A percentile compares a stretch with the other conserved stretches of the same genome.
These are phyloP conservation scores for Gnomoniopsis smithogilvyi DNA, from an alignment of 2,329 filamentous ascomycete genomes.

Conservation along the genomic window DNA sequence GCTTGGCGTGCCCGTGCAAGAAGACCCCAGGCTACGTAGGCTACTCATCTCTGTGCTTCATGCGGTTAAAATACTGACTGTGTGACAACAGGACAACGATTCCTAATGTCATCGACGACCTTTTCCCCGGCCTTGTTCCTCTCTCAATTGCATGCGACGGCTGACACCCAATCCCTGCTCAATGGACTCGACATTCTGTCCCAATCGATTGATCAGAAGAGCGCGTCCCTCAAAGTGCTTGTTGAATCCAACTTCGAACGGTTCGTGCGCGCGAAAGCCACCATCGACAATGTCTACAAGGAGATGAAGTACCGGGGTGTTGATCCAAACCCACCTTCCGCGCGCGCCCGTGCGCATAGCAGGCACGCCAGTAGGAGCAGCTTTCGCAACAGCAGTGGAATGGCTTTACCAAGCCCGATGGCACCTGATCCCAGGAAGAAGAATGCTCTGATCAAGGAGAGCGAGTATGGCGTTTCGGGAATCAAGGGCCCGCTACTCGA, in stretches of 20 bases:
- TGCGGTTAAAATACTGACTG: not conserved
- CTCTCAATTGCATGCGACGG: conserved; percentile 83
- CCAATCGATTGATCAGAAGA: conserved; percentile 94
- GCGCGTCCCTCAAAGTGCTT: conserved; percentile 89
- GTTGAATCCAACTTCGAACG: conserved; percentile 98
- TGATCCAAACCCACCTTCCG: conserved; percentile 43
- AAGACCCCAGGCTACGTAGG: conserved; percentile 74
- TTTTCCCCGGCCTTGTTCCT: conserved; percentile 92
- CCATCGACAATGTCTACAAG: conserved; percentile 97
- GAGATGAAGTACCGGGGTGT: conserved; percentile 82
- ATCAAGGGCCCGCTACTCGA: conserved; percentile 88
- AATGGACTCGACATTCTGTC: conserved; percentile 82
- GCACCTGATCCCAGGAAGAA: conserved; percentile 65
- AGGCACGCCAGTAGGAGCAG: conserved; percentile 66
- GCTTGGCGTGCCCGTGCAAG: conserved; percentile 76
- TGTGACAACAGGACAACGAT: conserved; percentile 68
- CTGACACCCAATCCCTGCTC: conserved; percentile 77
- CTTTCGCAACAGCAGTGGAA: conserved; percentile 49
- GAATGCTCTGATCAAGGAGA: conserved; percentile 89
- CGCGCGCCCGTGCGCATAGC: conserved; percentile 49
- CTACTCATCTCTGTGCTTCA: conserved; percentile 20
- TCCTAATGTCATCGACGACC: conserved; percentile 90
- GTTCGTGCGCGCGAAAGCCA: conserved; percentile 95
- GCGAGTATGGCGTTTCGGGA: conserved; percentile 81
- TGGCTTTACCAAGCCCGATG: conserved; percentile 35